Conservation (phyloP, 1,284 basidiomycete species). For the Sporisorium graminicola region DNA sequence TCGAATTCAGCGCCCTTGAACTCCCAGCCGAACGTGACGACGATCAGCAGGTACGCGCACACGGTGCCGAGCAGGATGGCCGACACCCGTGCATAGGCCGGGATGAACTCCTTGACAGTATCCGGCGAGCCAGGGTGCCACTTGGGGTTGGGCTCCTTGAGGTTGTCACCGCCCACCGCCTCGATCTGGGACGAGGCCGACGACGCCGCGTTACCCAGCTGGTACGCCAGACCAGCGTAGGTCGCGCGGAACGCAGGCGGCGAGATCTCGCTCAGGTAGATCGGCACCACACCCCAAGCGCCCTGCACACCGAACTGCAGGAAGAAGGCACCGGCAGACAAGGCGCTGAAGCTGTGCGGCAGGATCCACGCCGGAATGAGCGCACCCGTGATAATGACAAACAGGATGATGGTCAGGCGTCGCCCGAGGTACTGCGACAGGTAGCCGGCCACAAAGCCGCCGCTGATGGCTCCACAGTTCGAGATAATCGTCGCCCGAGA, state of each 20-base stretch:
- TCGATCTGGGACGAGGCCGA: constrained; percentile 91
- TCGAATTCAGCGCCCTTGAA: constrained; percentile 84
- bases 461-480: constrained; percentile 81
- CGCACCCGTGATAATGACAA: constrained; percentile 60
- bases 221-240: constrained; percentile 92
- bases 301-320: constrained; percentile 70
- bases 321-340: constrained; percentile 73
- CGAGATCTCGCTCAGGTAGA: constrained; percentile 88
- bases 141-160: constrained; percentile 54
- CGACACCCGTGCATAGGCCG: constrained; percentile 87
- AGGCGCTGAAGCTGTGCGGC: constrained; percentile 67
- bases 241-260: constrained; percentile 93
- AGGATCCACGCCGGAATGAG: constrained; percentile 70
- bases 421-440: constrained; percentile 87
- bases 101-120: constrained; percentile 72
- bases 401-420: constrained; percentile 84
- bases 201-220: constrained; percentile 81
- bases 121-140: constrained; percentile 37
- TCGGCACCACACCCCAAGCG: constrained; percentile 78
- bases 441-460: constrained; percentile 83
- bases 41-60: constrained; percentile 66
- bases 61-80: constrained; percentile 84
- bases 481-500: constrained; percentile 91
- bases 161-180: constrained; percentile 75
- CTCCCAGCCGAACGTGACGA: constrained; percentile 62